Evolutionary conservation across 73 alveolate genomes (phyloP), one percentile per base, ranked within the genome.

Genomic region (Stentor coeruleus): DNA sequence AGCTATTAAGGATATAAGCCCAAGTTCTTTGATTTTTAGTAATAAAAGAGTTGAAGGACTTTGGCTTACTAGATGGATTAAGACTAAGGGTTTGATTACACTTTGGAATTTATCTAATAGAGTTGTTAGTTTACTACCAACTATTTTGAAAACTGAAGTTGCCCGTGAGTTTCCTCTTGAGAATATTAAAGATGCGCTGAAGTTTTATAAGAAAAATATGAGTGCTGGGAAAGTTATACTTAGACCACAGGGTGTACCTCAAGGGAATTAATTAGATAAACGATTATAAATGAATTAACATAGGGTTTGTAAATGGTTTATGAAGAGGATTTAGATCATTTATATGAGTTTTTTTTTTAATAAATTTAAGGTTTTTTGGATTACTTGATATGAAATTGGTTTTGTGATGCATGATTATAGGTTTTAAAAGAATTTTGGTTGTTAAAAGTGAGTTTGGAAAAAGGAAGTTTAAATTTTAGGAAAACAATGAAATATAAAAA

Each of bases 41-140:
- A 86, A 89, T 59, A 80, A 90, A 82, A 85, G 59, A 58, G 74
- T 92, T 1, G 84, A 89, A 74, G 88, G 92, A 14, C 87, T 92
- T 81, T 76, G 90, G 85, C 55, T 84, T 42, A 82, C 74, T 38
- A 74, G 57, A 26, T 83, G 80, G 42, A 39, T 84, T 15, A 81
- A 81, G 42, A 80, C 38, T 39, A 15, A 73, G 39, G 37, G 37
- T 26, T 11, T 66, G n/a, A 28, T 20, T 20, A 31, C 26, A 31
- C n/a, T 31, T 0, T 20, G 11, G 14, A 66, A 66, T 20, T 14
- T 40, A 26, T 20, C 37, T 26, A 66, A 31, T 20, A 66, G 33
- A 2, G 79, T 66, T 20, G n/a, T 20, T 20, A 33, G 33, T 20
- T 66, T 31, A 66, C 79, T 66, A 11, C 40, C 40, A 1, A 31